phyloP scores from a whole-genome alignment of 352 stramenopile species.

The Pythium myriotylum region DNA sequence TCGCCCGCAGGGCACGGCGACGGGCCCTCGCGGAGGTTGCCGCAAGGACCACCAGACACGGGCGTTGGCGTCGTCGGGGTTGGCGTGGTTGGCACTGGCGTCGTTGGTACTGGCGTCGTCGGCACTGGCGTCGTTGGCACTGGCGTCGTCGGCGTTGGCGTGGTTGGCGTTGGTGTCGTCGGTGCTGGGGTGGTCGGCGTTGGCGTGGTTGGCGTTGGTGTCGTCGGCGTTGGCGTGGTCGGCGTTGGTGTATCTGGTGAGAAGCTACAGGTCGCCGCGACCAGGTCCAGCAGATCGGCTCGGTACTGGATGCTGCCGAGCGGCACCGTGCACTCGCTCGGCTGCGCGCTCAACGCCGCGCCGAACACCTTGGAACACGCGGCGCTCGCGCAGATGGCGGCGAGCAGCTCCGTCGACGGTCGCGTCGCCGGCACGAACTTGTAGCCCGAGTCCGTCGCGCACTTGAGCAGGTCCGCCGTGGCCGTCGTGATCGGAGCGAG shows the following conservation, averaged over 20 bases:
- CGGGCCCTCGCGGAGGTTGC: neutral
- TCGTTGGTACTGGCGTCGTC: neutral
- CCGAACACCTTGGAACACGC: slow-evolving; percentile 19
- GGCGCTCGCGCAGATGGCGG: slow-evolving; percentile 22
- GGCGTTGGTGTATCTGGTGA: slow-evolving; percentile 2
- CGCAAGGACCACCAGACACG: slow-evolving; percentile 8
- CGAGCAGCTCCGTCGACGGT: slow-evolving; percentile 13
- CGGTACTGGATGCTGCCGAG: slow-evolving; percentile 25
- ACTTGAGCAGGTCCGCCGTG: slow-evolving; percentile 7
- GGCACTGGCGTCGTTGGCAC: neutral
- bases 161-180: neutral
- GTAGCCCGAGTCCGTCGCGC: slow-evolving; percentile 19
- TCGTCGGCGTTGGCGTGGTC: slow-evolving; percentile 5
- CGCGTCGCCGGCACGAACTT: slow-evolving; percentile 22
- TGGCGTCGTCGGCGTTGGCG: neutral
- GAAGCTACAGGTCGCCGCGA: slow-evolving; percentile 9
- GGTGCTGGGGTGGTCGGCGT: slow-evolving; percentile 1
- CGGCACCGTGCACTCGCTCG: slow-evolving; percentile 22
- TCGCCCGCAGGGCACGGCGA: slow-evolving; percentile 8
- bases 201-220: neutral
- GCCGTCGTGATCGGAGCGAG: slow-evolving; percentile 8
- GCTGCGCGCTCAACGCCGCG: slow-evolving; percentile 10
- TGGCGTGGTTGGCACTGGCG: slow-evolving; percentile 4
- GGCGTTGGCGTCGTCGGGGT: slow-evolving; percentile 1
- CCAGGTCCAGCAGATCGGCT: slow-evolving; percentile 16